Conservation (phyloP, 2,329 filamentous ascomycete species). For the Penicillium sp. region DNA sequence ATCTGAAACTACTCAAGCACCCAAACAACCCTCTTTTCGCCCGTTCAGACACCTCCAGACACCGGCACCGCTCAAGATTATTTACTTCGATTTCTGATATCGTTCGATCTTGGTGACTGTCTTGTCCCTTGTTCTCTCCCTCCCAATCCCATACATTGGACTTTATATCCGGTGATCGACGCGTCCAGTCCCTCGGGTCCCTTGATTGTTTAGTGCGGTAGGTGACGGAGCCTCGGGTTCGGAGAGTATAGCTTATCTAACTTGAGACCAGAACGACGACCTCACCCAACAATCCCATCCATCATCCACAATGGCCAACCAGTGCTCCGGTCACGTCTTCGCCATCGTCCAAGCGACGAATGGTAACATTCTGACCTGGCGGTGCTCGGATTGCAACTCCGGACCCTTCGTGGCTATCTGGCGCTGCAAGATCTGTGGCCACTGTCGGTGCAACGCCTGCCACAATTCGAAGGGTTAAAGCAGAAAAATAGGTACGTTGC, state of each 20-base stretch:
- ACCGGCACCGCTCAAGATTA: no score
- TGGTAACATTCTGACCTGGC: slow-evolving; percentile 45
- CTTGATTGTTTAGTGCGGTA: slow-evolving; percentile 17
- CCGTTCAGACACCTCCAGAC: no score
- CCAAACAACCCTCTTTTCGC: neutral
- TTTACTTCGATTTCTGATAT: no score
- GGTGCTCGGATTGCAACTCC: slow-evolving; percentile 44
- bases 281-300: no score
- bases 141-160: slow-evolving; percentile 3
- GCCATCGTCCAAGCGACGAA: slow-evolving; percentile 42
- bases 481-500: neutral
- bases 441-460: slow-evolving; percentile 43
- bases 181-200: slow-evolving; percentile 20
- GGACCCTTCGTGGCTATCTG: slow-evolving; percentile 44
- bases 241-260: neutral
- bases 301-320: slow-evolving; percentile 35
- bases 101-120: neutral
- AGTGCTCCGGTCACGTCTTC: slow-evolving; percentile 41
- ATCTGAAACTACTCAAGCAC: neutral
- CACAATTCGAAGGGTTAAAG: slow-evolving; percentile 36
- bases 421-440: slow-evolving; percentile 45
- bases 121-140: neutral
- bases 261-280: neutral
- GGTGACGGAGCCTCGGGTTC: slow-evolving; percentile 16
- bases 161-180: slow-evolving; percentile 19